Percentiles rank a stretch among this genome's conserved stretches.
phyloP scores from a whole-genome alignment of 1,284 basidiomycete genomes.

The Phlebopus sp. region DNA sequence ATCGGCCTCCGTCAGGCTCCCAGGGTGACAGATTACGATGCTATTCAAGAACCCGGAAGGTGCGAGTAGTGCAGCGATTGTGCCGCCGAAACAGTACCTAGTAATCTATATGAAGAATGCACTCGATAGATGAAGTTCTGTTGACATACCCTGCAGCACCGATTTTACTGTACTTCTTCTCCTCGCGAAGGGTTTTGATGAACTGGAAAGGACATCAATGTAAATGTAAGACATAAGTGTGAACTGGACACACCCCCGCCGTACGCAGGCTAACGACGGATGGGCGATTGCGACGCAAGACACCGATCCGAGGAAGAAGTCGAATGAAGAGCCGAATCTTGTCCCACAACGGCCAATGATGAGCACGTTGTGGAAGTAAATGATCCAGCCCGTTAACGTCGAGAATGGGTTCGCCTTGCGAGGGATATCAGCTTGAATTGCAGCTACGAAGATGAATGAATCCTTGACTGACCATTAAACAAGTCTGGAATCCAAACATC shows the following conservation, averaged over 20 bases:
- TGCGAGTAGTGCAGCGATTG: constrained; percentile 24
- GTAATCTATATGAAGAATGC: neutral
- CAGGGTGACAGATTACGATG: constrained; percentile 43
- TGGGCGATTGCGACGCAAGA: constrained; percentile 38
- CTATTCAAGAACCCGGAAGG: constrained; percentile 32
- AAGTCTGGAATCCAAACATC: constrained; percentile 64
- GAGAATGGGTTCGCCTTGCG: constrained; percentile 43
- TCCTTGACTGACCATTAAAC: constrained; percentile 39
- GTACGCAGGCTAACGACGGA: constrained; percentile 39
- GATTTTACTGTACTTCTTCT: constrained; percentile 37
- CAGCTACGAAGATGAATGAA: neutral
- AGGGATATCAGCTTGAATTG: neutral
- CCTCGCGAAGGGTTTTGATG: constrained; percentile 28
- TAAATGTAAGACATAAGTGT: neutral
- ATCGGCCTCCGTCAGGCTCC: constrained; percentile 19
- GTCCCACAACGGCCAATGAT: constrained; percentile 33
- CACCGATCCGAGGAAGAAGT: constrained; percentile 30
- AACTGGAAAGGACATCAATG: constrained; percentile 21
- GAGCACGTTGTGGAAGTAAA: constrained; percentile 40
- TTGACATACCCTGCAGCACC: constrained; percentile 42
- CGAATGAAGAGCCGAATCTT: constrained; percentile 34
- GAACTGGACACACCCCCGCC: constrained; percentile 22
- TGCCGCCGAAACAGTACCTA: constrained; percentile 46
- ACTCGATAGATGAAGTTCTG: neutral
- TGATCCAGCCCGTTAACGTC: constrained; percentile 34